Conservation (phyloP, 164 flowering plant genomes). For the Annona squamosa region DNA sequence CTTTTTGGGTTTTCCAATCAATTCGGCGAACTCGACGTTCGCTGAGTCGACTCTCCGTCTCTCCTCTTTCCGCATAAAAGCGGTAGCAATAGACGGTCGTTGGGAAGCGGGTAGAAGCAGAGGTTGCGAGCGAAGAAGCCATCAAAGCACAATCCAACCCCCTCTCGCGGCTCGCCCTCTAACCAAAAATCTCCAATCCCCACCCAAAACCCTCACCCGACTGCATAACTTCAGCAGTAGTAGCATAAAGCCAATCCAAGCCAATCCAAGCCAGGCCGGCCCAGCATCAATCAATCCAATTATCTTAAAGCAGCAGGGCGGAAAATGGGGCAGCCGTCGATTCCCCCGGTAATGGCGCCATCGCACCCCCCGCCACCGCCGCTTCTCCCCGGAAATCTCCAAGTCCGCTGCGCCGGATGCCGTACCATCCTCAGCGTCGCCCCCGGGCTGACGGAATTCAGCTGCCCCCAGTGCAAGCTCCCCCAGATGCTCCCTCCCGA, state of each 20-base stretch:
- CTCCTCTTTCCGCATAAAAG: too few species aligned
- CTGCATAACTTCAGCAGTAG: too few species aligned
- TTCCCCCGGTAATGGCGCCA: slow-evolving; percentile 15
- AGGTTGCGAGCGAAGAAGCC: background rate
- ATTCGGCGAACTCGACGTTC: background rate
- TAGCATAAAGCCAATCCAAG: background rate
- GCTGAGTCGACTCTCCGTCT: background rate
- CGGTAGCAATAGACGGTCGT: background rate
- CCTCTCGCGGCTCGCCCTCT: background rate
- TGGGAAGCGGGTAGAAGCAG: background rate
- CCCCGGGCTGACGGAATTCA: slow-evolving; percentile 79
- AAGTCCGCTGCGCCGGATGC: slow-evolving; percentile 92
- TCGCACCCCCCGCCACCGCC: slow-evolving; percentile 19
- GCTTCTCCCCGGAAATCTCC: slow-evolving; percentile 23
- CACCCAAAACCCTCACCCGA: background rate
- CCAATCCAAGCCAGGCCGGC: background rate
- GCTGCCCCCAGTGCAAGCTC: slow-evolving; percentile 64
- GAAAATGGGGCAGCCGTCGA: slow-evolving; percentile 19
- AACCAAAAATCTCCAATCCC: background rate
- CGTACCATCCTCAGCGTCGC: slow-evolving; percentile 58
- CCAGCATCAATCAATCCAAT: too few species aligned
- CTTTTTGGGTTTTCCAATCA: too few species aligned
- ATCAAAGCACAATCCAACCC: background rate
- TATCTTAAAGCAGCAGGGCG: background rate
- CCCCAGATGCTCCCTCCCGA: slow-evolving; percentile 25